Conservation (phyloP, 176 grass and related monocot genomes). For the Ampelocalamus luodianensis region DNA sequence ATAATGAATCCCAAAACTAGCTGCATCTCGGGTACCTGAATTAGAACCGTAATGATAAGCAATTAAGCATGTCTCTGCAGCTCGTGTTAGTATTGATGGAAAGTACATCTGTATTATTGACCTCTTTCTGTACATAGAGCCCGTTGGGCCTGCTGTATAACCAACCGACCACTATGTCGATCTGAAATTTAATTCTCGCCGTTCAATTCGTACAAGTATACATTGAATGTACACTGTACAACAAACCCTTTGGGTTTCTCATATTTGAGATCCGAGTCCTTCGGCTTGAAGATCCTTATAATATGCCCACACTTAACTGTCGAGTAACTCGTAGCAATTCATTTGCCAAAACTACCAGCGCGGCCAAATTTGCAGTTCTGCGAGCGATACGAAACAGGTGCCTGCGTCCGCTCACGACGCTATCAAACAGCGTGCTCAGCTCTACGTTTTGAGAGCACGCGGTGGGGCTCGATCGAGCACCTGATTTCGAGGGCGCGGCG, state of each 20-base stretch:
- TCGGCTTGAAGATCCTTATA: background rate
- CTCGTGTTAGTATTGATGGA: constrained; percentile 42
- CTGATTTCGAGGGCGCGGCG: background rate
- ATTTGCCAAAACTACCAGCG: background rate
- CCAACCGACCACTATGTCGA: background rate
- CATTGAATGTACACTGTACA: background rate
- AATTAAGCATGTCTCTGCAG: constrained; percentile 15
- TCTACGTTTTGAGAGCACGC: background rate
- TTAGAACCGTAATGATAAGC: constrained; percentile 37
- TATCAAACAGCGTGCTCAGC: background rate
- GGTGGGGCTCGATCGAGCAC: background rate
- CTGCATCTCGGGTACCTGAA: constrained; percentile 34
- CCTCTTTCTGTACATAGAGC: constrained; percentile 47
- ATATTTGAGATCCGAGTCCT: constrained; percentile 18
- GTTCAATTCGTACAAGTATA: background rate
- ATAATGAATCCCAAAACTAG: constrained; percentile 43
- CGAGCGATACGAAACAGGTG: background rate
- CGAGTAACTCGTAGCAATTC: background rate
- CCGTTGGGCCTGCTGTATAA: constrained; percentile 34
- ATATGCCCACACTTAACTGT: background rate
- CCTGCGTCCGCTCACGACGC: background rate
- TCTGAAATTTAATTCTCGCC: background rate
- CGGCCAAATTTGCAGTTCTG: background rate
- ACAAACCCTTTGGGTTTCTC: background rate
- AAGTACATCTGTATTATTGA: constrained; percentile 40